Conservation (phyloP, 495 filamentous ascomycete species). For the Aspergillus diversus region DNA sequence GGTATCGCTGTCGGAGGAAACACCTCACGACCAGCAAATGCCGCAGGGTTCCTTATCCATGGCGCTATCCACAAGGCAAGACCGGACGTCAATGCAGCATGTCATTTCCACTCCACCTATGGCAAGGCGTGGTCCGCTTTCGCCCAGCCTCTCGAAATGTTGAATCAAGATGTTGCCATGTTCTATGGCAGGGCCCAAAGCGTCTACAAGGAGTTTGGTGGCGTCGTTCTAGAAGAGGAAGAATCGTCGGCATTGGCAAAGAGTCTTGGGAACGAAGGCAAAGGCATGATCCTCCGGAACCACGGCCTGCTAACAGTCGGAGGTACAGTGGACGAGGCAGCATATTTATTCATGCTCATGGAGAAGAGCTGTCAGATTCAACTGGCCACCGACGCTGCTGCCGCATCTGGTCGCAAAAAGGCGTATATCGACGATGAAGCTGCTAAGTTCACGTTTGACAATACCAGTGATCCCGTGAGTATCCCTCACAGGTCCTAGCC, state of each 20-base stretch:
- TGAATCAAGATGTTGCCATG: conserved; percentile 53
- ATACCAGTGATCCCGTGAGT: conserved; percentile 48
- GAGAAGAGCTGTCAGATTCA: conserved; percentile 58
- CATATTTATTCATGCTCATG: conserved; percentile 53
- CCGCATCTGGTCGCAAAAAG: conserved; percentile 41
- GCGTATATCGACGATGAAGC: conserved; percentile 52
- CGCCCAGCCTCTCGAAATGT: conserved; percentile 34
- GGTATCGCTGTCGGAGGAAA: conserved; percentile 44
- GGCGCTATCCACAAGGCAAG: conserved; percentile 25
- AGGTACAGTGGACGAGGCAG: conserved; percentile 59
- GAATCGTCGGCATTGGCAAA: conserved; percentile 56
- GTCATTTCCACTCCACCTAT: conserved; percentile 32
- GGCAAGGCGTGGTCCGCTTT: conserved; percentile 33
- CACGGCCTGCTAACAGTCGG: conserved; percentile 60
- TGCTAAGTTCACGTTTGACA: conserved; percentile 56
- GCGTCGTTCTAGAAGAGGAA: conserved; percentile 55
- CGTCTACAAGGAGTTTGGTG: conserved; percentile 59
- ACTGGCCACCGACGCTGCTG: conserved; percentile 53
- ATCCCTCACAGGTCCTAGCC: neutral
- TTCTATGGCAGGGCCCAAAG: conserved; percentile 53
- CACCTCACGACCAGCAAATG: conserved; percentile 43
- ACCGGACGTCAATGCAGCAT: conserved; percentile 36
- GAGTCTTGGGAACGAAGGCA: conserved; percentile 53
- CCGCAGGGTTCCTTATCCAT: conserved; percentile 62
- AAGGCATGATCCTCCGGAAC: conserved; percentile 53